Percentiles rank a stretch among this genome's conserved stretches.
Evolutionary conservation across 768 basidiomycete genomes (phyloP).

Genomic region (Sporobolomyces roseus): DNA sequence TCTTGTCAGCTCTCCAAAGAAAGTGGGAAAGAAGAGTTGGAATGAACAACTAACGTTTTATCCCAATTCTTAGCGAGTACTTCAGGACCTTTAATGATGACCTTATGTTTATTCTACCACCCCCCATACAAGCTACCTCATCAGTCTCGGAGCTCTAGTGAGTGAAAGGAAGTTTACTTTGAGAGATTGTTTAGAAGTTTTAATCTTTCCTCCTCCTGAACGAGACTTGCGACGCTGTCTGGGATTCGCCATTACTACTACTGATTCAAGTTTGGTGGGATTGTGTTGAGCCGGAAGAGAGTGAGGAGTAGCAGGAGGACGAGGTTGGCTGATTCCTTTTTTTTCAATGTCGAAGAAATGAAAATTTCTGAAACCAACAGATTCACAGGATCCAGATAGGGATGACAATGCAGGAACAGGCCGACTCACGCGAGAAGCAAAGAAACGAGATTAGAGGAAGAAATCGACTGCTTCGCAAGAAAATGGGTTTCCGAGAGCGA

Average conservation of each 20-base stretch:
- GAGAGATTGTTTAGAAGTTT: slow-evolving; percentile 62
- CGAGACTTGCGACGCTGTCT: slow-evolving; percentile 82
- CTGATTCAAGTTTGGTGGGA: neutral
- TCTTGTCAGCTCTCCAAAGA: neutral
- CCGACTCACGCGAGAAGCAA: too few relatives aligned
- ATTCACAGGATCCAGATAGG: too few relatives aligned
- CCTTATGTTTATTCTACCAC: slow-evolving; percentile 32
- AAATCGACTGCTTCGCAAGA: too few relatives aligned
- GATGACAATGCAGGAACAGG: too few relatives aligned
- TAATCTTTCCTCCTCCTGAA: slow-evolving; percentile 64
- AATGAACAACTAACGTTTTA: slow-evolving; percentile 31
- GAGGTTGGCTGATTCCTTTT: neutral
- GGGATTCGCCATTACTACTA: slow-evolving; percentile 82
- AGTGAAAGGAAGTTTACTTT: slow-evolving; percentile 50
- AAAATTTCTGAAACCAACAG: too few relatives aligned
- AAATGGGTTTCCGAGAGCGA: too few relatives aligned
- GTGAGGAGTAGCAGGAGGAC: neutral
- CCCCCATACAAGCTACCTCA: neutral
- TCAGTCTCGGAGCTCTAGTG: neutral
- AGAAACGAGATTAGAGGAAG: too few relatives aligned
- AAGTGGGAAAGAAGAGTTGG: neutral
- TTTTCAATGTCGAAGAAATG: too few relatives aligned
- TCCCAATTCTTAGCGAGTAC: slow-evolving; percentile 36
- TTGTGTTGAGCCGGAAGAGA: neutral
- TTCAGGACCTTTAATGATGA: slow-evolving; percentile 36